These are phyloP conservation scores for Sugiyamaella japonica DNA, from an alignment of 1,139 yeast species.

Conservation along the genomic window DNA sequence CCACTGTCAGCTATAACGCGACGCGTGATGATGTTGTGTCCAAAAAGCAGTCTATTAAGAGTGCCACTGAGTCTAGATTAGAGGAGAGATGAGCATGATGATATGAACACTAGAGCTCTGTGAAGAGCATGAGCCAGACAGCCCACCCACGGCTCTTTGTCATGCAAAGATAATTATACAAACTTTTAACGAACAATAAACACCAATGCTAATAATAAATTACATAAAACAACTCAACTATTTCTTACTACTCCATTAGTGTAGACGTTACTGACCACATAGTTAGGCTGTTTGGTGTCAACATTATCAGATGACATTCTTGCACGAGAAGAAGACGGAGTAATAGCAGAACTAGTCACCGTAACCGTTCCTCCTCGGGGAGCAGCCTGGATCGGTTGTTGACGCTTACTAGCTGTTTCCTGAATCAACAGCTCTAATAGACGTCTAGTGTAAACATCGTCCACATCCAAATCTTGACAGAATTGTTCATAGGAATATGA, in stretches of 20 bases:
- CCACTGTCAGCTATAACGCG: constrained; percentile 65
- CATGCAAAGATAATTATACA: background rate
- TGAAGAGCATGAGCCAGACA: background rate
- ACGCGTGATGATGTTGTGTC: constrained; percentile 52
- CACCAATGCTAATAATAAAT: constrained; percentile 1
- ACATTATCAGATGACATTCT: background rate
- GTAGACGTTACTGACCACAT: constrained; percentile 4
- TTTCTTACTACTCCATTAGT: constrained; percentile 4
- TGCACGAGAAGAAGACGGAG: background rate
- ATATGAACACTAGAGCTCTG: background rate
- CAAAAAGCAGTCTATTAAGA: constrained; percentile 54
- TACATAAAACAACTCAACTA: constrained; percentile 4
- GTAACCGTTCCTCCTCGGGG: constrained; percentile 8
- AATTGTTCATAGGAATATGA: constrained; percentile 30
- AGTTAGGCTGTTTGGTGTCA: constrained; percentile 1
- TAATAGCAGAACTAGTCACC: background rate
- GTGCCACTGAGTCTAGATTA: constrained; percentile 38
- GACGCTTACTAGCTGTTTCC: constrained; percentile 29
- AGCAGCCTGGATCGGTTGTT: background rate
- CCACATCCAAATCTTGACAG: constrained; percentile 32
- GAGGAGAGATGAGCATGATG: constrained; percentile 15
- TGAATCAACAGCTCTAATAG: constrained; percentile 30
- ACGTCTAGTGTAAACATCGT: constrained; percentile 27
- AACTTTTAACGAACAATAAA: background rate
- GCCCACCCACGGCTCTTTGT: background rate